Base-by-base conservation (phyloP, 2,329 filamentous ascomycete species). In the Periconia macrospinosa region DNA sequence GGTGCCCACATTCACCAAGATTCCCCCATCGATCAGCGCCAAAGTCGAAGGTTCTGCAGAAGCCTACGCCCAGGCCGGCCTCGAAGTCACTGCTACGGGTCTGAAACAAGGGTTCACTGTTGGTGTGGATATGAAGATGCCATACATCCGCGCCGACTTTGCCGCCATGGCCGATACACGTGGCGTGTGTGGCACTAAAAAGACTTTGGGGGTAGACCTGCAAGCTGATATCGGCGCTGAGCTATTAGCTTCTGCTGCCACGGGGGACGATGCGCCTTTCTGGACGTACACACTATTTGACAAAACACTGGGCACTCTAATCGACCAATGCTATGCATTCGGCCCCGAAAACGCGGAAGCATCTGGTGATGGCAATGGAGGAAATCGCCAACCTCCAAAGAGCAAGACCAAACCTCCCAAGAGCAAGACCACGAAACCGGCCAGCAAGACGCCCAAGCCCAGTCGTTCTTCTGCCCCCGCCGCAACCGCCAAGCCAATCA, bases 81-180 rank as follows among this genome's bases (percentile, higher is more conserved):
- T 61, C 30, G 51, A 56, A 37, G 30, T 63, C 7, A 54, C 56
- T 23, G 58, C 56, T 1, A 55, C 54, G 6, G 60, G 58, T 37
- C 49, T 62, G 42, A 57, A 57, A 49, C 54, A 54, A 49, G 59
- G 59, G 2, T 58, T 44, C 35, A 54, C 53, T 20, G 53, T 62
- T 17, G 53, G 52, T 13, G 27, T 62, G 10, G 53, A 59, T 30
- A 41, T 62, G 30, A 51, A 56, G 37, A 52, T 62, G 52, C 59
- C 59, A 7, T 58, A 60, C 46, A 59, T 62, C n/a, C 41, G 54
- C 40, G 55, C 58, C 30, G 54, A 62, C 30, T 60, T 62, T 33
- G 49, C 55, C 1, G 59, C 59, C n/a, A 57, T 60, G 58, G 44
- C 43, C 20, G 53, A 52, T 18, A 37, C 52, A 11, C 52, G 41